Conservation (phyloP, 148 eudicot genomes). For the Nepenthes gracilis region DNA sequence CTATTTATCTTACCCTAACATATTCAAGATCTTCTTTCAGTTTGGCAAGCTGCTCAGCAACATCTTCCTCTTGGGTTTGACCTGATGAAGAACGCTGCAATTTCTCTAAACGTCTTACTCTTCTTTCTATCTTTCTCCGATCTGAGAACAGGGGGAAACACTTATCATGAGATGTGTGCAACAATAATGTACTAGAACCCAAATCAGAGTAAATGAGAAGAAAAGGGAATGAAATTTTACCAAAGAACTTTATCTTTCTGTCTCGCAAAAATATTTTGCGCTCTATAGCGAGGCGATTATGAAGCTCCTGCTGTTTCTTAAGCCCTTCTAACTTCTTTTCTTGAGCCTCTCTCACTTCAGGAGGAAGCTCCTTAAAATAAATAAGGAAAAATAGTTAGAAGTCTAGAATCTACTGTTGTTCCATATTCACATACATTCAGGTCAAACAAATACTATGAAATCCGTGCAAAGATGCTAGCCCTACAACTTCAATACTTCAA, state of each 20-base stretch:
- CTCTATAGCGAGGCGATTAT: slow-evolving; percentile 57
- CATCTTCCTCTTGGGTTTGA: slow-evolving; percentile 56
- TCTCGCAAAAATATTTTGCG: slow-evolving; percentile 66
- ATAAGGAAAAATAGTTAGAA: background rate
- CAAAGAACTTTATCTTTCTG: slow-evolving; percentile 83
- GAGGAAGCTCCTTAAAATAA: slow-evolving; percentile 55
- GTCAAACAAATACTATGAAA: no score
- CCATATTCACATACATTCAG: no score
- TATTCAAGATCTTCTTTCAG: slow-evolving; percentile 95
- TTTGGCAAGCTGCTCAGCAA: slow-evolving; percentile 49
- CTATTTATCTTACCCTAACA: slow-evolving; percentile 56
- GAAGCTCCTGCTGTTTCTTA: slow-evolving; percentile 71
- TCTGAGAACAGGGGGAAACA: slow-evolving; percentile 24
- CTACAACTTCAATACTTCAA: no score
- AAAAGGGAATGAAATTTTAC: slow-evolving; percentile 17
- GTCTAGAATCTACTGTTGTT: no score
- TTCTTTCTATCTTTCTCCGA: slow-evolving; percentile 86
- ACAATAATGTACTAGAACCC: background rate
- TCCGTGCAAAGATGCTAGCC: no score
- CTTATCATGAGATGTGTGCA: slow-evolving; percentile 1
- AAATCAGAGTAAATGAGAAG: background rate
- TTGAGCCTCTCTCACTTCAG: slow-evolving; percentile 70
- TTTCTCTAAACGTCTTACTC: slow-evolving; percentile 83
- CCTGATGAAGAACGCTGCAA: slow-evolving; percentile 56
- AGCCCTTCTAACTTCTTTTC: slow-evolving; percentile 69